Conservation (phyloP, 371 early-diverging fungal genomes). For the Haplosporangium sp. region DNA sequence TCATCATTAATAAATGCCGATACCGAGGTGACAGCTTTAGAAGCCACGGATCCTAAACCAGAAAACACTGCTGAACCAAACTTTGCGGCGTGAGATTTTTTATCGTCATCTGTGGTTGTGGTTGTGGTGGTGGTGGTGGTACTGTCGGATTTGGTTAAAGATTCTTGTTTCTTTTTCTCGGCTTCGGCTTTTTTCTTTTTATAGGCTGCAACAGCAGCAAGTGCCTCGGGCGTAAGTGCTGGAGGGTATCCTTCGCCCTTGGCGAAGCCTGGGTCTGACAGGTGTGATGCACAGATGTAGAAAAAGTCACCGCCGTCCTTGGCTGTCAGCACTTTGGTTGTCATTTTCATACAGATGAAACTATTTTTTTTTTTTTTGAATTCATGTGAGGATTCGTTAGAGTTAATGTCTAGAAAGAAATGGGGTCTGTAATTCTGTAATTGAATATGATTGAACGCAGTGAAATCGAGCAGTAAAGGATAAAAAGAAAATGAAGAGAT, state of each 20-base stretch:
- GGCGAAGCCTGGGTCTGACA: conserved; percentile 48
- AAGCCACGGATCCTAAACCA: conserved; percentile 40
- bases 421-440: background rate
- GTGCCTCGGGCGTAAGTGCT: conserved; percentile 39
- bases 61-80: conserved; percentile 47
- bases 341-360: conserved; percentile 69
- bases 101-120: conserved; percentile 14
- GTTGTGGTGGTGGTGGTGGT: conserved; percentile 5
- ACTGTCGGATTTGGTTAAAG: background rate
- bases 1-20: conserved; percentile 50
- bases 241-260: conserved; percentile 48
- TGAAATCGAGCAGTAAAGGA: no score
- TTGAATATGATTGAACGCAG: background rate
- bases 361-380: no score
- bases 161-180: conserved; percentile 37
- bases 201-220: conserved; percentile 49
- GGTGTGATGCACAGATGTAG: conserved; percentile 58
- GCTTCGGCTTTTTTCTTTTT: conserved; percentile 48
- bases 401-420: background rate
- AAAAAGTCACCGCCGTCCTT: conserved; percentile 72
- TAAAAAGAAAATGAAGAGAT: background rate
- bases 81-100: conserved; percentile 37
- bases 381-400: background rate
- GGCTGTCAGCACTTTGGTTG: conserved; percentile 63
- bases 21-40: conserved; percentile 41